Conservation (phyloP, 176 grass and related monocot species). For the Eremochloa ophiuroides region DNA sequence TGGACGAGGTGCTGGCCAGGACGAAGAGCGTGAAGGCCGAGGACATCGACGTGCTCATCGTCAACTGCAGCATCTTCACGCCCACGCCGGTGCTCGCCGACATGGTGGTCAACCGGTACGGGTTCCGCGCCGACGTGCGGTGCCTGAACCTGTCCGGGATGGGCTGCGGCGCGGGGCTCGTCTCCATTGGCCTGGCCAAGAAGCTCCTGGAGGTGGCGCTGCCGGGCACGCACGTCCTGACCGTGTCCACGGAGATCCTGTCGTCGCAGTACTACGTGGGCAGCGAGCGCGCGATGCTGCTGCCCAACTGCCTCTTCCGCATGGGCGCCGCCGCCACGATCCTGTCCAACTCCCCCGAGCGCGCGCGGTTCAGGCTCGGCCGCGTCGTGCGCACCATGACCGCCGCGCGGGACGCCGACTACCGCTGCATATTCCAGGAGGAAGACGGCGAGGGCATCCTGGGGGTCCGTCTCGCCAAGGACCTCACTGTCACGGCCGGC, state of each 20-base stretch:
- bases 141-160: constrained; percentile 20
- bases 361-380: constrained; percentile 14
- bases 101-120: constrained; percentile 14
- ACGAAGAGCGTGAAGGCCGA: not conserved
- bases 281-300: not conserved
- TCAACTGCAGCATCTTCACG: constrained; percentile 28
- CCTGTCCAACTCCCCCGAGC: not conserved
- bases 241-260: constrained; percentile 22
- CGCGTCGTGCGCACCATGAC: constrained; percentile 9
- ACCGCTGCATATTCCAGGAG: constrained; percentile 27
- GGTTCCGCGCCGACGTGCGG: constrained; percentile 1
- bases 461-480: constrained; percentile 11
- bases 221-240: constrained; percentile 4
- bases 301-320: constrained; percentile 29
- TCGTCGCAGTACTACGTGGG: constrained; percentile 21
- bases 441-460: not conserved
- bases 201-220: not conserved
- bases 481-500: not conserved
- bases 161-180: constrained; percentile 23
- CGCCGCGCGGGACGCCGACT: not conserved
- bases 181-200: not conserved
- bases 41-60: constrained; percentile 18
- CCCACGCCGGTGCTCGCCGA: constrained; percentile 15
- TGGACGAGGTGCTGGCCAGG: constrained; percentile 11
- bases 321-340: constrained; percentile 28